Evolutionary conservation across 2,329 filamentous ascomycete species (phyloP).

Genomic region (Cercospora zeae-maydis): DNA sequence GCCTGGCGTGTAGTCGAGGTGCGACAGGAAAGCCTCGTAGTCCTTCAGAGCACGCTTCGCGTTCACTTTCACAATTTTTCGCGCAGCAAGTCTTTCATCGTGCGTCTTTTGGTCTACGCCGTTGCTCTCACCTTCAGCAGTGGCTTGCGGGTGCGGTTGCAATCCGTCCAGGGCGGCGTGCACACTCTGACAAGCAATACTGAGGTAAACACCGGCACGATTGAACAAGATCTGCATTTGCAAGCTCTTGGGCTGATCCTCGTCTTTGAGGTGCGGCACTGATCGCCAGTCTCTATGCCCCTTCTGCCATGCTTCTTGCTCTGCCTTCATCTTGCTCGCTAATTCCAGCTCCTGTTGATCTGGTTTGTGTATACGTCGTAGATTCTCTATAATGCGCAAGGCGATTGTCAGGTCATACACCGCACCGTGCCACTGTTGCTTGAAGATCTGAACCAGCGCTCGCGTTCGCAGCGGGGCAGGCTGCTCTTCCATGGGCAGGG

Average conservation of each 20-base stretch:
- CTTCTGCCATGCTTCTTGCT: slow-evolving; percentile 38
- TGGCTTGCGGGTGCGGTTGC: slow-evolving; percentile 34
- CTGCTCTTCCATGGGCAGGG: slow-evolving; percentile 61
- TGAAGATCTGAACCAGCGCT: slow-evolving; percentile 71
- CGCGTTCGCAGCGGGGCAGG: slow-evolving; percentile 67
- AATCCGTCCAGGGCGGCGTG: slow-evolving; percentile 53
- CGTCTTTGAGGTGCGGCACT: slow-evolving; percentile 54
- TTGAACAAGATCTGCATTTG: slow-evolving; percentile 74
- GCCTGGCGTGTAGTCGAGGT: slow-evolving; percentile 75
- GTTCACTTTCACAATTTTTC: slow-evolving; percentile 67
- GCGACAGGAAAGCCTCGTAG: slow-evolving; percentile 66
- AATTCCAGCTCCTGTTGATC: slow-evolving; percentile 53
- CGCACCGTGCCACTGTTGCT: slow-evolving; percentile 68
- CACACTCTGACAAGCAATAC: slow-evolving; percentile 65
- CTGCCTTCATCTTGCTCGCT: slow-evolving; percentile 44
- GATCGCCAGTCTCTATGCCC: slow-evolving; percentile 47
- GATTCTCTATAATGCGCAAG: slow-evolving; percentile 52
- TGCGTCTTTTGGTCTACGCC: slow-evolving; percentile 49
- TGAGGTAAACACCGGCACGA: slow-evolving; percentile 67
- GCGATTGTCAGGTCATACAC: slow-evolving; percentile 67
- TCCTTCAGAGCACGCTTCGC: slow-evolving; percentile 74
- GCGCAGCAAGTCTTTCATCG: slow-evolving; percentile 53
- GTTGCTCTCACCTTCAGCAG: slow-evolving; percentile 37
- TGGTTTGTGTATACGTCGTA: slow-evolving; percentile 43
- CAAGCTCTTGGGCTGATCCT: slow-evolving; percentile 70